These are phyloP conservation scores for Thermochaetoides thermophila DNA, from an alignment of 495 filamentous ascomycete genomes.

Conservation along the genomic window DNA sequence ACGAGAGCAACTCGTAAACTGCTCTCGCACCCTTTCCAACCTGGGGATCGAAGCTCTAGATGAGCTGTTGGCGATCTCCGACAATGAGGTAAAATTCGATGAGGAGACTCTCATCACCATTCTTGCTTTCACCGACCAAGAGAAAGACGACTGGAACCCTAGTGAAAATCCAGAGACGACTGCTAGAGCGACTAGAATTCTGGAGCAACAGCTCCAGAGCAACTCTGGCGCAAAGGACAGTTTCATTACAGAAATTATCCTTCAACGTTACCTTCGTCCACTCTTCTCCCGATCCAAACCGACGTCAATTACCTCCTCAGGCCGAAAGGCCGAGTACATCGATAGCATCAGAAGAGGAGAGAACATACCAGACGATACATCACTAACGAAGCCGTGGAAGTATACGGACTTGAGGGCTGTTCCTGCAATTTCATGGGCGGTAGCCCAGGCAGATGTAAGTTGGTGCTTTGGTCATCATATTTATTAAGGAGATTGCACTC, in stretches of 20 bases:
- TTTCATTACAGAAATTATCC: conserved; percentile 39
- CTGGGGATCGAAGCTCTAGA: conserved; percentile 5
- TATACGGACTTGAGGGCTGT: conserved; percentile 43
- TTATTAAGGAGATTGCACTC: background rate
- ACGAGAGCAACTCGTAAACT: background rate
- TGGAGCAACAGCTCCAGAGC: conserved; percentile 24
- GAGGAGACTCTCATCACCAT: conserved; percentile 18
- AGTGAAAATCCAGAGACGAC: conserved; percentile 35
- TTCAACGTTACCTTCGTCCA: conserved; percentile 44
- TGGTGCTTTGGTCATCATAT: conserved; percentile 1
- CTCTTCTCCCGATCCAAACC: conserved; percentile 55
- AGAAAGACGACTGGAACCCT: conserved; percentile 31
- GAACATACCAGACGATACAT: conserved; percentile 28
- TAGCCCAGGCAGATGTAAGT: conserved; percentile 35
- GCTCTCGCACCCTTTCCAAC: conserved; percentile 2
- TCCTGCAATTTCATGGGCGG: conserved; percentile 51
- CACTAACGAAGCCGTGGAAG: conserved; percentile 64
- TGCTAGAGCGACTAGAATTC: conserved; percentile 23
- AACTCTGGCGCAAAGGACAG: conserved; percentile 3
- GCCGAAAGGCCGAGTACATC: conserved; percentile 41
- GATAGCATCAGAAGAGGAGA: conserved; percentile 22
- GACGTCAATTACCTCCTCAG: conserved; percentile 43
- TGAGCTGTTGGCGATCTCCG: conserved; percentile 1
- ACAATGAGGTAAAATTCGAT: conserved; percentile 1
- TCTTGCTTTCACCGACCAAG: conserved; percentile 34